Percentiles rank a stretch among this genome's conserved stretches.
Evolutionary conservation across 192 early-diverging fungal genomes (phyloP).

Genomic region (Rhizoclosmatium globosum): DNA sequence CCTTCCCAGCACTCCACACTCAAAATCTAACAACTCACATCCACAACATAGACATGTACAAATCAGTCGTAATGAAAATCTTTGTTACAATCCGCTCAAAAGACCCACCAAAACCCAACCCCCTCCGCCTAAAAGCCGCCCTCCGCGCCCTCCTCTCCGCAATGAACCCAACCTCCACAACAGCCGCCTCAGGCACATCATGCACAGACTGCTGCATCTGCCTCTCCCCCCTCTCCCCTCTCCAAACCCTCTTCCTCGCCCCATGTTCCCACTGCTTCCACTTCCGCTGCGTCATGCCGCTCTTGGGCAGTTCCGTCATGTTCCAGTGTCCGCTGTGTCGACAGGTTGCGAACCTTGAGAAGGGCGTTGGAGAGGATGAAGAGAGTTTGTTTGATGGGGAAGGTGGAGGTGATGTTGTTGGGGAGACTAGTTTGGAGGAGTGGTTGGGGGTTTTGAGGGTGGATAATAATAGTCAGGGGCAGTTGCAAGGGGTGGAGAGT

Average conservation of each 20-base stretch:
- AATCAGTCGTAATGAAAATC: slow-evolving; percentile 86
- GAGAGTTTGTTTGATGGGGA: slow-evolving; percentile 30
- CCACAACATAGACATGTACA: slow-evolving; percentile 52
- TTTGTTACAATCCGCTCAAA: slow-evolving; percentile 44
- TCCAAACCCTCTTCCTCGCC: slow-evolving; percentile 90
- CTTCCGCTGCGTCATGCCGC: slow-evolving; percentile 89
- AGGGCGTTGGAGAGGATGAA: slow-evolving; percentile 33
- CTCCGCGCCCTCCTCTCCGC: slow-evolving; percentile 48
- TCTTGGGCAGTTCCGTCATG: slow-evolving; percentile 73
- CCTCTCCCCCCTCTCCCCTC: slow-evolving; percentile 83
- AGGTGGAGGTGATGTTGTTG: background rate
- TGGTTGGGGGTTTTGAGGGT: slow-evolving; percentile 30
- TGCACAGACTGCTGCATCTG: slow-evolving; percentile 87
- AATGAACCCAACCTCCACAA: slow-evolving; percentile 52
- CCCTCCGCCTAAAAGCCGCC: slow-evolving; percentile 25
- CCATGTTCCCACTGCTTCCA: slow-evolving; percentile 95
- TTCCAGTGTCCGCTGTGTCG: slow-evolving; percentile 93
- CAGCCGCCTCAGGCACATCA: slow-evolving; percentile 52
- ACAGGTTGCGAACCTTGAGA: slow-evolving; percentile 90
- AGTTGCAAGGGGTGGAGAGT: background rate
- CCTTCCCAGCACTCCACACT: background rate
- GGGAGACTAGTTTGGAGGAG: slow-evolving; percentile 25
- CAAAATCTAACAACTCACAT: background rate
- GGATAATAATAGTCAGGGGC: background rate
- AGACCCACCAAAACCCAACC: slow-evolving; percentile 37